A percentile compares a stretch with the other conserved stretches of the same genome.
phyloP scores from a whole-genome alignment of 2,329 filamentous ascomycete genomes.

The Colletotrichum sp. region DNA sequence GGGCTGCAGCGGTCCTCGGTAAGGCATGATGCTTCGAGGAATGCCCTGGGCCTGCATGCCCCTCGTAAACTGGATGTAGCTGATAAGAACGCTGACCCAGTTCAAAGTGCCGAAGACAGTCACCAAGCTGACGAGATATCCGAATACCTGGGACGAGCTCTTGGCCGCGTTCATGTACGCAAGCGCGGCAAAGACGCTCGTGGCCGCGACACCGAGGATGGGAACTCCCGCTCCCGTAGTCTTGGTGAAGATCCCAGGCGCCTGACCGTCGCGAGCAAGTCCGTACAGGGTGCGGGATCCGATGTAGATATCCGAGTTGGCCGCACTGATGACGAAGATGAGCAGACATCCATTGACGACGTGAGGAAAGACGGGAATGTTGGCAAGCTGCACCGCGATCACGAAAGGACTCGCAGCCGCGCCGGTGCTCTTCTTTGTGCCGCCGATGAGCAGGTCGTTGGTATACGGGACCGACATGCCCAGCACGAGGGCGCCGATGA shows the following conservation, averaged over 20 bases:
- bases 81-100: slow-evolving; percentile 45
- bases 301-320: slow-evolving; percentile 32
- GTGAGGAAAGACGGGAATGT: slow-evolving; percentile 23
- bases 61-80: slow-evolving; percentile 42
- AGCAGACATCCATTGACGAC: slow-evolving; percentile 28
- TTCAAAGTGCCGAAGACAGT: slow-evolving; percentile 49
- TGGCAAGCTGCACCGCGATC: slow-evolving; percentile 24
- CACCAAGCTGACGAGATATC: slow-evolving; percentile 32
- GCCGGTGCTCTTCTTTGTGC: slow-evolving; percentile 20
- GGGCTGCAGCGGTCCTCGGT: slow-evolving; percentile 41
- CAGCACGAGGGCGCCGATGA: slow-evolving; percentile 25
- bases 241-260: slow-evolving; percentile 37
- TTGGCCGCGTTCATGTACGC: slow-evolving; percentile 30
- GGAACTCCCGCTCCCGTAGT: slow-evolving; percentile 42
- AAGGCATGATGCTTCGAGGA: slow-evolving; percentile 37
- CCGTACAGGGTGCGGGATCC: slow-evolving; percentile 44
- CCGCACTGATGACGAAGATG: slow-evolving; percentile 26
- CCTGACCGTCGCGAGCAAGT: slow-evolving; percentile 44
- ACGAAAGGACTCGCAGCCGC: slow-evolving; percentile 33
- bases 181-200: slow-evolving; percentile 39
- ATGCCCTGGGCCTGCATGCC: slow-evolving; percentile 43
- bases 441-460: slow-evolving; percentile 13
- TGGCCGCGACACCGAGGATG: slow-evolving; percentile 38
- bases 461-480: slow-evolving; percentile 30
- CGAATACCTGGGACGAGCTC: slow-evolving; percentile 20